Conservation (phyloP, 83 land plant genomes). For the Picea mariana region DNA sequence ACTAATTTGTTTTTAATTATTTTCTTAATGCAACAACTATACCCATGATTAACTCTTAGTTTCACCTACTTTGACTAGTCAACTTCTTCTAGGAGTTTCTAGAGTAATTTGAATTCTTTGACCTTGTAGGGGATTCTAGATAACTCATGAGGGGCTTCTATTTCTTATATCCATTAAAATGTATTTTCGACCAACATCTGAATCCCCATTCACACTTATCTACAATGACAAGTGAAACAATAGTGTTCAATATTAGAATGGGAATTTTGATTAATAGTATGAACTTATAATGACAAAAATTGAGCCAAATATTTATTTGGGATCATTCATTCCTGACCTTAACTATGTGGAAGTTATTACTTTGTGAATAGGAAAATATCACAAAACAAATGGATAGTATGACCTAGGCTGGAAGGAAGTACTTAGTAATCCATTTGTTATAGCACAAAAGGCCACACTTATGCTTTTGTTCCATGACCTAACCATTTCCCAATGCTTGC, state of each 20-base stretch:
- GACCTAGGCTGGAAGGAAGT: not conserved
- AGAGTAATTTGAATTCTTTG: no score
- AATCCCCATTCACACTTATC: slow-evolving; percentile 2
- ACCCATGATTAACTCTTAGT: no score
- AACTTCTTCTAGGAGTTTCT: no score
- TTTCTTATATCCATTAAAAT: slow-evolving; percentile 13
- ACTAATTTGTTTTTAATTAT: no score
- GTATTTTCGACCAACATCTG: not conserved
- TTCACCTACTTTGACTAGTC: no score
- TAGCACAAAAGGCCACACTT: no score
- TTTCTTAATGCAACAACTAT: no score
- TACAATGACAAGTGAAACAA: not conserved
- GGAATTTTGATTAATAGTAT: not conserved
- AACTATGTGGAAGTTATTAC: not conserved
- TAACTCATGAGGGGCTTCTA: not conserved
- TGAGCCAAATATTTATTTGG: not conserved
- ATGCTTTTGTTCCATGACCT: no score
- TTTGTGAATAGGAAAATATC: not conserved
- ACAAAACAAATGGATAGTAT: not conserved
- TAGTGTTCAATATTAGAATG: not conserved
- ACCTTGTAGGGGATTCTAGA: no score
- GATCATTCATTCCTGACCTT: not conserved
- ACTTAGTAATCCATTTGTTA: not conserved
- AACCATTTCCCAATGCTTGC: no score
- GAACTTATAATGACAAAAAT: no score